Conservation (phyloP, 371 early-diverging fungal species). For the Pancytospora philotis region DNA sequence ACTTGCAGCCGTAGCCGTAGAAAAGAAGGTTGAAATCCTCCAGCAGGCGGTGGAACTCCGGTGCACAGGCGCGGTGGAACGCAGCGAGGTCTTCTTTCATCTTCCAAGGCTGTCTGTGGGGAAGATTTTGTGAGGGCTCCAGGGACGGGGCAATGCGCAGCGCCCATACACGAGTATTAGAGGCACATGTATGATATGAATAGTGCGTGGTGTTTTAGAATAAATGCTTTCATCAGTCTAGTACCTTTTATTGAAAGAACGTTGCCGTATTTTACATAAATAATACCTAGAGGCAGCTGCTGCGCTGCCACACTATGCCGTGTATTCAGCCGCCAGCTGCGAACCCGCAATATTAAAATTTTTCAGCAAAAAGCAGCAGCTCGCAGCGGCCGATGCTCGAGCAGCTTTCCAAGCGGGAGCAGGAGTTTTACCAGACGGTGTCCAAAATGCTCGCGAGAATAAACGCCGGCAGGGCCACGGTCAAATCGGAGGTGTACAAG, state of each 20-base stretch:
- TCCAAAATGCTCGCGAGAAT: conserved; percentile 51
- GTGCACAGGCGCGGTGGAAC: too few species aligned
- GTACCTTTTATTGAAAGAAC: background rate
- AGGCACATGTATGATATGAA: background rate
- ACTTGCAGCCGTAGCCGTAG: conserved; percentile 57
- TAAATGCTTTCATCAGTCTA: background rate
- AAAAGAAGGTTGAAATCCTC: conserved; percentile 50
- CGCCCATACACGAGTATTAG: background rate
- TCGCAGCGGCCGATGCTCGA: background rate
- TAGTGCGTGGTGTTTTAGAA: background rate
- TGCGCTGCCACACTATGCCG: background rate
- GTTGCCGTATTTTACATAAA: background rate
- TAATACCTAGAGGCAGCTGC: background rate
- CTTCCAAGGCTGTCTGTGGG: background rate
- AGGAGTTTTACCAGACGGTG: conserved; percentile 51
- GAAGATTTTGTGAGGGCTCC: background rate
- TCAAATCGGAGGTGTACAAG: conserved; percentile 55
- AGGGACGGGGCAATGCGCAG: background rate
- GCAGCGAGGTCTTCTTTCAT: too few species aligned
- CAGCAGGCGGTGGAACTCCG: too few species aligned
- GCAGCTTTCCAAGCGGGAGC: background rate
- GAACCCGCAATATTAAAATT: background rate
- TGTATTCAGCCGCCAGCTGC: background rate
- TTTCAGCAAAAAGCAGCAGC: background rate
- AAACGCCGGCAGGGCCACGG: conserved; percentile 37